Percentiles rank a stretch among this genome's conserved stretches.
phyloP scores from a whole-genome alignment of 2,329 filamentous ascomycete genomes.

The Septoria petroselini region DNA sequence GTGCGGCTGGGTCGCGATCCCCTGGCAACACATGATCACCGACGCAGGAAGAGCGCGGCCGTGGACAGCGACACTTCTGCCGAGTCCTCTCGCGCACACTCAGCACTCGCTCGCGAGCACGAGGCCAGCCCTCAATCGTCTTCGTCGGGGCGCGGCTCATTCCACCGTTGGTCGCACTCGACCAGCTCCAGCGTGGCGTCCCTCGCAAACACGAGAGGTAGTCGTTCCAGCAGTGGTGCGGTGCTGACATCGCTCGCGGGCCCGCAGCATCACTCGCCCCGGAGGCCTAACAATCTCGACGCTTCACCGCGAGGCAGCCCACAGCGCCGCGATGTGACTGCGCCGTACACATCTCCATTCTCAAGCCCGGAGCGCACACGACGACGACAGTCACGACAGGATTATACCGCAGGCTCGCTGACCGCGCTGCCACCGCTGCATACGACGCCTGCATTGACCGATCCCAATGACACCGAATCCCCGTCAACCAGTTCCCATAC shows the following conservation, averaged over 20 bases:
- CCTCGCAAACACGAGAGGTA: constrained; percentile 36
- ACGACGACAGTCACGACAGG: constrained; percentile 26
- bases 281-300: constrained; percentile 32
- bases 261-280: constrained; percentile 37
- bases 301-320: constrained; percentile 42
- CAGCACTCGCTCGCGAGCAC: not conserved
- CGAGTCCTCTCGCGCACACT: constrained; percentile 1
- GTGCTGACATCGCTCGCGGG: constrained; percentile 38
- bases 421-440: constrained; percentile 38
- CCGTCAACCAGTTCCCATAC: constrained; percentile 33
- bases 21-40: constrained; percentile 22
- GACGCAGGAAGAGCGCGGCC: constrained; percentile 44
- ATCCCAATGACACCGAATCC: constrained; percentile 34
- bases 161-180: constrained; percentile 59
- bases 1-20: constrained; percentile 27
- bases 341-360: constrained; percentile 14
- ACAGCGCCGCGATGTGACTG: constrained; percentile 30
- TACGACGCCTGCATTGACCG: constrained; percentile 32
- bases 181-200: constrained; percentile 51
- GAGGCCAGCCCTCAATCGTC: not conserved
- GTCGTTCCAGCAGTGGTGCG: constrained; percentile 40
- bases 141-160: constrained; percentile 47
- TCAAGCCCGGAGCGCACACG: constrained; percentile 30
- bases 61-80: constrained; percentile 35
- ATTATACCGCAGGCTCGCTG: constrained; percentile 21